Percentiles rank a stretch among this genome's conserved stretches.
phyloP scores from a whole-genome alignment of 2,329 filamentous ascomycete species.

The Fusarium fracticaudum region DNA sequence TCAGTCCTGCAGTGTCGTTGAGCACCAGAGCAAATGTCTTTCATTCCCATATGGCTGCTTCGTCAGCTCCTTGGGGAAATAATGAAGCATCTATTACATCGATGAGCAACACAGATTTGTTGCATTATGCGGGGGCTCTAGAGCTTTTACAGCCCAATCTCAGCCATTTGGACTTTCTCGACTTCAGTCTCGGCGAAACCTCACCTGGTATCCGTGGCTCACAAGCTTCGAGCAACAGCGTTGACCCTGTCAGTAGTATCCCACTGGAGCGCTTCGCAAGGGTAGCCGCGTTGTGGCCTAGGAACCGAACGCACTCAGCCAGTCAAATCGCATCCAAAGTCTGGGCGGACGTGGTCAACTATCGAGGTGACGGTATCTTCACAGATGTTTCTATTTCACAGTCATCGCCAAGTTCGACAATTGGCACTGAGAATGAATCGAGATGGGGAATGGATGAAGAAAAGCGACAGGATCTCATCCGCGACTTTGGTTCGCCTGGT shows the following conservation, averaged over 20 bases:
- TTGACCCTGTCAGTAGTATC: not conserved
- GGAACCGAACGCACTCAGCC: not conserved
- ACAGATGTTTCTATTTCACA: not conserved
- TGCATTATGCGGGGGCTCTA: not conserved
- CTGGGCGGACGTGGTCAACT: not conserved
- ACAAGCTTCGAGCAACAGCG: not conserved
- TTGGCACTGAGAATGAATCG: not conserved
- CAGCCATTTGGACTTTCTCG: not conserved
- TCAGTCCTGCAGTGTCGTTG: not conserved
- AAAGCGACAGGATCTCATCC: not conserved
- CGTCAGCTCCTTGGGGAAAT: not conserved
- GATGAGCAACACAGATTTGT: not conserved
- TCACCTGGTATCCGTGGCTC: accelerated
- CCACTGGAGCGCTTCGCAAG: not conserved
- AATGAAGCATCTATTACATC: not conserved
- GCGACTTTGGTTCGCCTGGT: not conserved
- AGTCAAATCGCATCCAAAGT: not conserved
- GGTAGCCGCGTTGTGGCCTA: not conserved
- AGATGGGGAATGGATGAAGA: not conserved
- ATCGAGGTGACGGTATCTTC: not conserved
- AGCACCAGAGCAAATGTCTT: not conserved
- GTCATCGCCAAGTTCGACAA: accelerated
- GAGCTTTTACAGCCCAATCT: not conserved
- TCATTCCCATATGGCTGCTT: accelerated
- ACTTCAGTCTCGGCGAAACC: not conserved